Evolutionary conservation across 208 protist genomes (phyloP), one percentile per base, ranked within the genome.

Genomic region (Leishmania aethiopica): DNA sequence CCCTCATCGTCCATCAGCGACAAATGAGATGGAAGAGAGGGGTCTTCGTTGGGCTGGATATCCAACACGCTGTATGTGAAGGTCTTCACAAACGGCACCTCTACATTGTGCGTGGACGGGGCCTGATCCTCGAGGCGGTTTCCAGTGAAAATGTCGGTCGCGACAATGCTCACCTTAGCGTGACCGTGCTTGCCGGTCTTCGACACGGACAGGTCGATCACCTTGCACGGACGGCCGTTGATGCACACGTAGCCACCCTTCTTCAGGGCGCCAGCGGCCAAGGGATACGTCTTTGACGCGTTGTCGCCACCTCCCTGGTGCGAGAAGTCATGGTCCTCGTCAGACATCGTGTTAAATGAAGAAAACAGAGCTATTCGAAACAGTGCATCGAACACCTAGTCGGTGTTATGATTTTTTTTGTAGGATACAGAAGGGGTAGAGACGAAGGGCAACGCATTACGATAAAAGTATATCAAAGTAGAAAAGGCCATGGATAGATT

Each of bases 111-210:
- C 37, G 99, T 99, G 70, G 98, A 99, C 59, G 98, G 98, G 57
- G 93, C 98, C 84, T 99, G 94, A 78, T 99, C 98, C 92, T 99
- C 99, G 80, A 99, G 97, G 91, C 99, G 99, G 91, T 99, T 99
- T 77, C 97, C 96, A 75, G 96, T 99, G 94, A 99, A 99, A 83
- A 99, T 99, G 86, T 99, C 99, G n/a, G n/a, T n/a, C n/a, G n/a
- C n/a, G n/a, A n/a, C n/a, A n/a, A n/a, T n/a, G n/a, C n/a, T n/a
- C n/a, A n/a, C n/a, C n/a, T n/a, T n/a, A n/a, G n/a, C n/a, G n/a
- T n/a, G n/a, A n/a, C n/a, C n/a, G n/a, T n/a, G n/a, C n/a, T n/a
- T n/a, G n/a, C n/a, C n/a, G n/a, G n/a, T n/a, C n/a, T n/a, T n/a
- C n/a, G n/a, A n/a, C n/a, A n/a, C n/a, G n/a, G n/a, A n/a, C n/a